phyloP scores from a whole-genome alignment of 345 rosid genomes.

The Anastatica hierochuntica region DNA sequence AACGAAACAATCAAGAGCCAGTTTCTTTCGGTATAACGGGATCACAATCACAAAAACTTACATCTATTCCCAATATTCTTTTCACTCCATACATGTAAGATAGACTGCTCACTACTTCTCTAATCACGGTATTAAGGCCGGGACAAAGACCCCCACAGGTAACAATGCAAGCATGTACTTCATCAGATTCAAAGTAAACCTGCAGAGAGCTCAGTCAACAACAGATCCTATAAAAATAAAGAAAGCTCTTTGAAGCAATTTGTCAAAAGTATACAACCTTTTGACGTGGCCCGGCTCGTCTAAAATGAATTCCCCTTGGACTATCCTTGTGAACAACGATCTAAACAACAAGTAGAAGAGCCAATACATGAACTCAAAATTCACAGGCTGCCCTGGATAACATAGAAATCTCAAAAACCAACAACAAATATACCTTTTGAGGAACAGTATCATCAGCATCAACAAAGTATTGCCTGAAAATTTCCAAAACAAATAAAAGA shows the following conservation, averaged over 20 bases:
- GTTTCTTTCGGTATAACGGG: background rate
- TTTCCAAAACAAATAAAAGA: background rate
- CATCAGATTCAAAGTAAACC: conserved; percentile 66
- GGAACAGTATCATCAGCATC: conserved; percentile 75
- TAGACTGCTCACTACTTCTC: conserved; percentile 64
- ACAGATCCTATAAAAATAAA: conserved; percentile 6
- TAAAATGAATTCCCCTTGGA: conserved; percentile 71
- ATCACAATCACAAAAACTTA: conserved; percentile 28
- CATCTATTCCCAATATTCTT: conserved; percentile 67
- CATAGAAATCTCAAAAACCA: background rate
- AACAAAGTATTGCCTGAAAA: conserved; percentile 78
- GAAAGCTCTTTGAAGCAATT: background rate
- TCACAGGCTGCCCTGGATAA: background rate
- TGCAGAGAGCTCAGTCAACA: conserved; percentile 13
- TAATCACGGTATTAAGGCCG: conserved; percentile 72
- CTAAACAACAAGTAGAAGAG: conserved; percentile 27
- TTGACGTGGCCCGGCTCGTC: conserved; percentile 89
- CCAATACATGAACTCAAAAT: background rate
- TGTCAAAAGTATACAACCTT: conserved; percentile 32
- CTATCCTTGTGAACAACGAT: conserved; percentile 61
- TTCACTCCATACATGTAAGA: conserved; percentile 71
- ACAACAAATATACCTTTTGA: conserved; percentile 34
- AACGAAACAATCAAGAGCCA: background rate
- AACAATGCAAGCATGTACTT: conserved; percentile 79
- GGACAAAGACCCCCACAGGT: conserved; percentile 92